These are phyloP conservation scores for Colletotrichum sp. DNA, from an alignment of 2,329 filamentous ascomycete species.

Conservation along the genomic window DNA sequence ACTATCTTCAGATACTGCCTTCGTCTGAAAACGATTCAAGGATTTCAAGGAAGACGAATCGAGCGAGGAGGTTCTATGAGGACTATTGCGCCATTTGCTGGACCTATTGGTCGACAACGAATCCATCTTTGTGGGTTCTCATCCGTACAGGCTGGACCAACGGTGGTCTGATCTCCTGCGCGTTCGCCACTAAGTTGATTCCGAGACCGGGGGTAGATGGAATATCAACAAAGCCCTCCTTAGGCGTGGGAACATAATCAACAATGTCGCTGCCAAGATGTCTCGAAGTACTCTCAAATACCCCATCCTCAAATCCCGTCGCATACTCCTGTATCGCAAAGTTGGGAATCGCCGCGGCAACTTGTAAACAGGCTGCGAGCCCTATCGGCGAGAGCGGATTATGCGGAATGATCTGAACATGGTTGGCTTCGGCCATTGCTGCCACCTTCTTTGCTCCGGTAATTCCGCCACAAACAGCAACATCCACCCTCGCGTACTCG, in stretches of 20 bases:
- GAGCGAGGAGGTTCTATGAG: background rate
- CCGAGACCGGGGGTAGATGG: background rate
- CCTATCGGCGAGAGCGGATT: background rate
- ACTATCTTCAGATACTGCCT: background rate
- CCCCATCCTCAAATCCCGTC: background rate
- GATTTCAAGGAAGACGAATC: background rate
- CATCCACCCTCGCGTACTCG: background rate
- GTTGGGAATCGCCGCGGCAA: background rate
- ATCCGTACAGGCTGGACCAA: background rate
- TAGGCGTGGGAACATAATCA: background rate
- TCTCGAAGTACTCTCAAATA: background rate
- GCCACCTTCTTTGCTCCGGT: background rate
- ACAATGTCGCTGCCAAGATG: background rate
- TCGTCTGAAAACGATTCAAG: background rate
- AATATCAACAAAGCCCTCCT: background rate
- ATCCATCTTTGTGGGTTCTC: background rate
- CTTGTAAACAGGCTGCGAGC: background rate
- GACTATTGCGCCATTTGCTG: rapidly evolving
- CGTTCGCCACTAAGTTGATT: background rate
- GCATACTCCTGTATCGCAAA: background rate
- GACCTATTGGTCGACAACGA: background rate
- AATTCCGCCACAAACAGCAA: background rate
- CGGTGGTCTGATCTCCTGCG: background rate
- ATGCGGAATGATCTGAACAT: background rate
- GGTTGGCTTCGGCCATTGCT: background rate